Base-by-base conservation (phyloP, 495 filamentous ascomycete genomes). In the Cetradonia linearis region DNA sequence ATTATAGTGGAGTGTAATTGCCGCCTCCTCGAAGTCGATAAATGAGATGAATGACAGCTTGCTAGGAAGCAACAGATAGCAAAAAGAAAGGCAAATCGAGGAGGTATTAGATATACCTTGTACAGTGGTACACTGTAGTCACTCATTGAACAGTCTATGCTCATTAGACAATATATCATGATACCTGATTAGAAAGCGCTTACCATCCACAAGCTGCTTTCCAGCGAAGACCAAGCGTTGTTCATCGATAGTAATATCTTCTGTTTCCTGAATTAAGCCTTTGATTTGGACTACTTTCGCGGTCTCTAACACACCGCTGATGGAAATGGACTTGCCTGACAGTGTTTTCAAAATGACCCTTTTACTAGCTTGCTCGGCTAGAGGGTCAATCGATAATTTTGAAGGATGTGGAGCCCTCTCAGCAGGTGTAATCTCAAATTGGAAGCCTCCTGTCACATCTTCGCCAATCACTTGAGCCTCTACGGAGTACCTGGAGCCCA, bases 151-250 rank as follows among this genome's bases (percentile, higher is more conserved):
- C 37, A 11, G 37, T 2, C 2, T 40, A 40, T 18, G 37, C 11
- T 11, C 11, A 40, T 18, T 11, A 40, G 37, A 10, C 5, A 11
- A 23, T 16, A 20, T 50, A 20, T 16, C 23, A 50, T 1, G n/a
- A 20, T 50, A 9, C 1, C 2, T 16, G 11, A 20, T 50, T 23
- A 23, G 11, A 23, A 11, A 23, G 1, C 23, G 47, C 48, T 52
- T 52, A 52, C 91, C 90, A 70, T 95, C 91, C 71, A 95, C 91
- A 16, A 96, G 84, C 72, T 96, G 91, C 83, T 95, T 95, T 62
- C 90, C 69, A n/a, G 3, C 27, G 40, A 46, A 67, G 49, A 70
- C 62, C 2, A 70, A 30, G 16, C 66, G 62, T 58, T 66, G 62
- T 20, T 46, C 2, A 1, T 46, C 42, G 16, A n/a, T 7, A 2